These are phyloP conservation scores for Paxillus ammoniavirescens DNA, from an alignment of 768 basidiomycete genomes.

Conservation along the genomic window DNA sequence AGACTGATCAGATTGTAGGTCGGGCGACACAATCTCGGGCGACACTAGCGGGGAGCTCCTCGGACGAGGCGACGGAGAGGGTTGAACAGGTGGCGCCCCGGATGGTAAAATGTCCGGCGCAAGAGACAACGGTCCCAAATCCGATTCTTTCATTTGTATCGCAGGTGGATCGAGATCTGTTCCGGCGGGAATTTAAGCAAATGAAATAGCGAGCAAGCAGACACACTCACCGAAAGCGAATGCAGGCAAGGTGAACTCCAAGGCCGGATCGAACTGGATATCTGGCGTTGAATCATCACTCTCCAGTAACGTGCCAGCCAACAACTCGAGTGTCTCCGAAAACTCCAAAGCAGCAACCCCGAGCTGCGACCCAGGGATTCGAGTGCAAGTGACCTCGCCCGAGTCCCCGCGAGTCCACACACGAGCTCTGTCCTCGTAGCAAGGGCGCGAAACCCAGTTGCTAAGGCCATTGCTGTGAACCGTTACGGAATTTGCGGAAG, in stretches of 20 bases:
- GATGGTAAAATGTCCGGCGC: constrained; percentile 1
- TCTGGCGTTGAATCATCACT: constrained; percentile 4
- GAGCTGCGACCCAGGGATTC: constrained; percentile 46
- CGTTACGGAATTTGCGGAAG: constrained; percentile 11
- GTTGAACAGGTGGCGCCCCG: neutral
- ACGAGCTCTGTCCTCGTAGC: constrained; percentile 69
- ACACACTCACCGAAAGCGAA: constrained; percentile 18
- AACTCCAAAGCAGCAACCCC: constrained; percentile 74
- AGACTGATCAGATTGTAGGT: neutral
- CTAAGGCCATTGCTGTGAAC: constrained; percentile 53
- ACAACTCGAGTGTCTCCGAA: constrained; percentile 61
- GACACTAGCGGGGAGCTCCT: neutral
- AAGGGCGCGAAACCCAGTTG: constrained; percentile 70
- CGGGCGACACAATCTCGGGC: neutral
- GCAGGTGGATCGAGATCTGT: constrained; percentile 25
- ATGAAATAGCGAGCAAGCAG: neutral
- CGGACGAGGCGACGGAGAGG: constrained; percentile 2
- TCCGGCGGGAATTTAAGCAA: constrained; percentile 10
- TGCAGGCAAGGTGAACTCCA: constrained; percentile 16
- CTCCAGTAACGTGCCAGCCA: constrained; percentile 48
- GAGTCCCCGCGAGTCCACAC: constrained; percentile 49
- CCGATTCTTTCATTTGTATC: constrained; percentile 4
- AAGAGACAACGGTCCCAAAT: constrained; percentile 3
- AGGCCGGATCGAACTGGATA: constrained; percentile 13
- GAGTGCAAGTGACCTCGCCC: constrained; percentile 33